These are phyloP conservation scores for Alternaria sp. DNA, from an alignment of 2,329 filamentous ascomycete genomes.

Conservation along the genomic window DNA sequence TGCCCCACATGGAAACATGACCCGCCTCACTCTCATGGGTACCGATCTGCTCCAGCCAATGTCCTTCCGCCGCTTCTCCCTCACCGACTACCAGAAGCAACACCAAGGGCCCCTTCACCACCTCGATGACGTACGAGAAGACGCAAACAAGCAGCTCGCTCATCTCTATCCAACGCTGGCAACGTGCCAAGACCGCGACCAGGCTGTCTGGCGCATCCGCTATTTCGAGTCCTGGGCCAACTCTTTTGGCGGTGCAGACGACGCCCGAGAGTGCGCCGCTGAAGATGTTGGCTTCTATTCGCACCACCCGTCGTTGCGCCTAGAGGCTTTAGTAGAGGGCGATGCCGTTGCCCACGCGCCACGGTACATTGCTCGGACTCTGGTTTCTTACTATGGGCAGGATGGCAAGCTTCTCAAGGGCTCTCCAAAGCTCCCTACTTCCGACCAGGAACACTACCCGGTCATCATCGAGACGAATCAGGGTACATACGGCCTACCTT, in stretches of 20 bases:
- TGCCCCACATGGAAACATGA: slow-evolving; percentile 19
- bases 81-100: background rate
- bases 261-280: background rate
- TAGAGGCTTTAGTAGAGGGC: background rate
- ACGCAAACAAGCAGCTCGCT: slow-evolving; percentile 7
- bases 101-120: background rate
- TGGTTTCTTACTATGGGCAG: slow-evolving; percentile 31
- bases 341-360: background rate
- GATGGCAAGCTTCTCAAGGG: slow-evolving; percentile 17
- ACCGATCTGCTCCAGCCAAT: slow-evolving; percentile 26
- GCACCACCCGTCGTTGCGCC: slow-evolving; percentile 13
- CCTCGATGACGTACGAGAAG: slow-evolving; percentile 3
- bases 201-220: slow-evolving; percentile 21
- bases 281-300: slow-evolving; percentile 9
- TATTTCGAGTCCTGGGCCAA: slow-evolving; percentile 23
- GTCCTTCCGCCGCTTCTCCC: slow-evolving; percentile 3
- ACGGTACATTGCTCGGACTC: slow-evolving; percentile 24
- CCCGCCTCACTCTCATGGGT: slow-evolving; percentile 16
- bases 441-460: slow-evolving; percentile 9
- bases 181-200: slow-evolving; percentile 15
- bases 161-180: slow-evolving; percentile 8
- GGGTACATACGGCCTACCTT: slow-evolving; percentile 24
- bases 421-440: slow-evolving; percentile 15
- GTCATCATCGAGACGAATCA: slow-evolving; percentile 26
- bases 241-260: slow-evolving; percentile 5